Conservation (phyloP, 805 yeast species). For the Naumovozyma dairenensis region DNA sequence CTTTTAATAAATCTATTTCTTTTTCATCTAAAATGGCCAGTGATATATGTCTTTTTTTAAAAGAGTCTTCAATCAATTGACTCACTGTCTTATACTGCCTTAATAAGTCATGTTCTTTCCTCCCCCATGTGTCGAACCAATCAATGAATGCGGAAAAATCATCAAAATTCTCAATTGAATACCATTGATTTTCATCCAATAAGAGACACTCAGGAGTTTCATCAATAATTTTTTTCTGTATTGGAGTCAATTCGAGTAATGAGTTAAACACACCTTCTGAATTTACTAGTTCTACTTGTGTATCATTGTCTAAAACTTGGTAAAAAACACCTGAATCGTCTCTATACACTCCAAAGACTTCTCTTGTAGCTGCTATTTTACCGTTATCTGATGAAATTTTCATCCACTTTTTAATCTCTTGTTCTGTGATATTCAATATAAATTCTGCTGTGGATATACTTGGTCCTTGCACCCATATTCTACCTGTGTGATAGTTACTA, state of each 20-base stretch:
- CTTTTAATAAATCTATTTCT: slow-evolving; percentile 33
- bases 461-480: slow-evolving; percentile 91
- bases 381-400: slow-evolving; percentile 11
- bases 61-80: slow-evolving; percentile 29
- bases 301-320: slow-evolving; percentile 8
- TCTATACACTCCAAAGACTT: slow-evolving; percentile 15
- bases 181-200: slow-evolving; percentile 47
- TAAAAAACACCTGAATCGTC: slow-evolving; percentile 16
- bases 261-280: slow-evolving; percentile 14
- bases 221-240: slow-evolving; percentile 53
- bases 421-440: slow-evolving; percentile 24
- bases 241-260: slow-evolving; percentile 13
- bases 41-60: slow-evolving; percentile 49
- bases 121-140: slow-evolving; percentile 67
- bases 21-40: slow-evolving; percentile 37
- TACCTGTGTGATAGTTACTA: slow-evolving; percentile 32
- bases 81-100: slow-evolving; percentile 41
- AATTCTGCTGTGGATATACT: slow-evolving; percentile 35
- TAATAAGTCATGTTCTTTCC: slow-evolving; percentile 46
- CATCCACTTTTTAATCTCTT: slow-evolving; percentile 24
- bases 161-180: slow-evolving; percentile 48
- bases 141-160: slow-evolving; percentile 43
- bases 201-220: slow-evolving; percentile 50
- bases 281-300: slow-evolving; percentile 14
- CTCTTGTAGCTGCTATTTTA: slow-evolving; percentile 16